Conservation (phyloP, 169 alveolate genomes). For the Eimeria tenella region DNA sequence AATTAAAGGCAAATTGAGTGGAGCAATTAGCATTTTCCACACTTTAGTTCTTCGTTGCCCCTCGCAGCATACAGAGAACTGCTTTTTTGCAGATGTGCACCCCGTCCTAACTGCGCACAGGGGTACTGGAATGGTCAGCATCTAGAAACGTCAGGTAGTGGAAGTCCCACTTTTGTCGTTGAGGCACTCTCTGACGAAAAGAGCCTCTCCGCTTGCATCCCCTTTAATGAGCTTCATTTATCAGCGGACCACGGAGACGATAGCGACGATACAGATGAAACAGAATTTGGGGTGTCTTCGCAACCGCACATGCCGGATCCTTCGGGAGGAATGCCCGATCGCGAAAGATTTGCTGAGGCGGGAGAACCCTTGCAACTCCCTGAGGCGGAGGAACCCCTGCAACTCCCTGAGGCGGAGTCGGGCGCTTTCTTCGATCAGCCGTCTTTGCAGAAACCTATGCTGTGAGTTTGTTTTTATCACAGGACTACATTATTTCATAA, state of each 20-base stretch:
- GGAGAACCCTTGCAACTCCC: not conserved
- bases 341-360: not conserved
- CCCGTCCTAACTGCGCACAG: not conserved
- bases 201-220: not conserved
- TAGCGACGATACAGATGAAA: not conserved
- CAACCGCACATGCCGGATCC: conserved; percentile 31
- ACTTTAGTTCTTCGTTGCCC: not conserved
- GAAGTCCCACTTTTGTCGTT: not conserved
- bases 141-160: not conserved
- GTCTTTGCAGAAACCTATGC: too few relatives aligned
- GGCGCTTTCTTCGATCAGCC: too few relatives aligned
- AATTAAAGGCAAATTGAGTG: not conserved
- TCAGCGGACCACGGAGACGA: not conserved
- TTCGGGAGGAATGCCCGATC: not conserved
- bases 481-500: too few relatives aligned
- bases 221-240: not conserved
- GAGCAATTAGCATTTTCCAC: not conserved
- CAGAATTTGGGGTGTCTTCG: conserved; percentile 22
- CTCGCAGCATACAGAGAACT: conserved; percentile 16
- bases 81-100: not conserved
- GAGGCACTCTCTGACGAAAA: not conserved
- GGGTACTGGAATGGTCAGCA: not conserved
- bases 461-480: too few relatives aligned
- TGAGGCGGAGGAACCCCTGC: not conserved
- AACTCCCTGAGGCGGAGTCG: not conserved